Conservation (phyloP, 1,139 yeast genomes). For the Yamadazyma diddensiae region DNA sequence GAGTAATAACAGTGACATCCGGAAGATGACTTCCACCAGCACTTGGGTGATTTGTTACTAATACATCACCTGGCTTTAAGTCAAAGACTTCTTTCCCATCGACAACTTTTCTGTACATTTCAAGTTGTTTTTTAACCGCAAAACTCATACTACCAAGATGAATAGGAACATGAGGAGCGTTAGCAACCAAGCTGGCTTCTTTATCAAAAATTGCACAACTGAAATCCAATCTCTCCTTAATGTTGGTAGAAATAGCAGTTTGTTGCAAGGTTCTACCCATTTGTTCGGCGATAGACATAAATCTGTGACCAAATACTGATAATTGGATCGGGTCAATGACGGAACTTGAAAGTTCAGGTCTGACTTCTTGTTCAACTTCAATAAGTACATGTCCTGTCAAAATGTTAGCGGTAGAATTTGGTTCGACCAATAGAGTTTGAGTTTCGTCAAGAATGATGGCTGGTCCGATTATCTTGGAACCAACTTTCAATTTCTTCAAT, state of each 20-base stretch:
- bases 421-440: slow-evolving; percentile 17
- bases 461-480: slow-evolving; percentile 65
- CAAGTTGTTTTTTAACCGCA: slow-evolving; percentile 68
- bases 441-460: slow-evolving; percentile 25
- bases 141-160: slow-evolving; percentile 87
- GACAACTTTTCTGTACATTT: slow-evolving; percentile 42
- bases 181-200: slow-evolving; percentile 76
- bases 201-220: slow-evolving; percentile 80
- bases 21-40: slow-evolving; percentile 85
- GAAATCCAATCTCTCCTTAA: slow-evolving; percentile 79
- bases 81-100: slow-evolving; percentile 33
- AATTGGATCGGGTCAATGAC: slow-evolving; percentile 65
- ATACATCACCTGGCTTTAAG: slow-evolving; percentile 66
- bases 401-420: slow-evolving; percentile 14
- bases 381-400: slow-evolving; percentile 18
- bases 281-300: slow-evolving; percentile 87
- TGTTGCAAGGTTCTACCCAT: slow-evolving; percentile 82
- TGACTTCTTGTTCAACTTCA: slow-evolving; percentile 9
- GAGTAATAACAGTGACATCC: slow-evolving; percentile 78
- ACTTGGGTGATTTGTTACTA: slow-evolving; percentile 75
- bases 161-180: slow-evolving; percentile 87
- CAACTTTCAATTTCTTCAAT: slow-evolving; percentile 49
- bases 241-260: slow-evolving; percentile 82
- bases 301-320: slow-evolving; percentile 78
- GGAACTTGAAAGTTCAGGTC: slow-evolving; percentile 10